These are phyloP conservation scores for Amoeboaphelidium protococcarum DNA, from an alignment of 371 early-diverging fungal species.

Conservation along the genomic window DNA sequence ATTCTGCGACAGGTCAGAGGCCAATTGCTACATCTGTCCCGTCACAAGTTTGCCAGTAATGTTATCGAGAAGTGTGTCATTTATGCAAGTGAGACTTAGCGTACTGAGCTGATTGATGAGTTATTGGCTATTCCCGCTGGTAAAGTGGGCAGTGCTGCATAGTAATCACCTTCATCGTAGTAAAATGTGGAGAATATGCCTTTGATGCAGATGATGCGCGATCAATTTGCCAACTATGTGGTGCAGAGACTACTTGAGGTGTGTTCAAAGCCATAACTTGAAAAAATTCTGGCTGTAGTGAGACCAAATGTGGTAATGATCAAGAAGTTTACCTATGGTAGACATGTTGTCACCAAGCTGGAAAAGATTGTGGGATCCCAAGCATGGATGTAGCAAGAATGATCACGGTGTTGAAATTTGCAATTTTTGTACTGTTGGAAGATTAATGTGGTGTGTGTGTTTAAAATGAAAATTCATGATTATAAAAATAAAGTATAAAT, in stretches of 20 bases:
- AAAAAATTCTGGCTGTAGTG: constrained; percentile 54
- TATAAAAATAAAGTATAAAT: no score
- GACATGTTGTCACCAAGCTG: constrained; percentile 8
- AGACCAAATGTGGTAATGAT: constrained; percentile 66
- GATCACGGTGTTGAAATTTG: no score
- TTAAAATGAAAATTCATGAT: no score
- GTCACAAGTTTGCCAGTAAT: constrained; percentile 98
- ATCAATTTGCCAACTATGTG: constrained; percentile 99
- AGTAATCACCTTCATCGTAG: no score
- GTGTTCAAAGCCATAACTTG: constrained; percentile 59
- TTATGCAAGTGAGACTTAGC: constrained; percentile 36
- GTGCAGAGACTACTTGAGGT: constrained; percentile 98
- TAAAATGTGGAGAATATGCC: constrained; percentile 31
- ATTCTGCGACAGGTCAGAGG: constrained; percentile 75
- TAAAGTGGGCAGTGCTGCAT: no score
- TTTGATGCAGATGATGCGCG: constrained; percentile 84
- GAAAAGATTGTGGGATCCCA: no score
- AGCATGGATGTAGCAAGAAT: no score
- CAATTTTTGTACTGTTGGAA: no score
- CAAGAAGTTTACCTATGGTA: constrained; percentile 87
- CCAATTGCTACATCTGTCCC: constrained; percentile 57
- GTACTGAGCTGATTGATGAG: constrained; percentile 61
- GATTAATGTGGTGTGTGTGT: no score
- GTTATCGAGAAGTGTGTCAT: constrained; percentile 90
- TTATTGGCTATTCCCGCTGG: constrained; percentile 24